These are phyloP conservation scores for Saccharomycopsis hybrid DNA, from an alignment of 1,139 yeast species.

Conservation along the genomic window DNA sequence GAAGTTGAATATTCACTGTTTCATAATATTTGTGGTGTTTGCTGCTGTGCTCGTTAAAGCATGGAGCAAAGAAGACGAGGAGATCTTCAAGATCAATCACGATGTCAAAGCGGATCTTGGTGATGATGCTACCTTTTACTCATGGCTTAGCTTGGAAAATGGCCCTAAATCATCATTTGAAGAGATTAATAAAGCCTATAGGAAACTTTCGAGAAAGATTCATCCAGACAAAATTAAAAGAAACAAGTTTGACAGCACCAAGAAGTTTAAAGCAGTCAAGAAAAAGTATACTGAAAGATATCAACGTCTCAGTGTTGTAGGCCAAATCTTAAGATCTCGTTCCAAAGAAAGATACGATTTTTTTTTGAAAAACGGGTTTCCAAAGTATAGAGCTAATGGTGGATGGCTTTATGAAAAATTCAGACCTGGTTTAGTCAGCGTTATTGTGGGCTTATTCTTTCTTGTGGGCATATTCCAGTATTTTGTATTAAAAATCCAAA, in stretches of 20 bases:
- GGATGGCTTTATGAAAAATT: conserved; percentile 48
- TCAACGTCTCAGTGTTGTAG: conserved; percentile 68
- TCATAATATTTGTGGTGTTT: background rate
- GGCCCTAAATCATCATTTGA: conserved; percentile 51
- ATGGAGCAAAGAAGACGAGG: conserved; percentile 63
- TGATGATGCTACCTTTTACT: conserved; percentile 56
- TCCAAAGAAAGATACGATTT: conserved; percentile 77
- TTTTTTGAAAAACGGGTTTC: conserved; percentile 80
- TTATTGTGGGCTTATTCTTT: conserved; percentile 43
- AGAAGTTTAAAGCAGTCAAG: conserved; percentile 27
- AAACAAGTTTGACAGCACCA: conserved; percentile 27
- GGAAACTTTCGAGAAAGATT: conserved; percentile 58
- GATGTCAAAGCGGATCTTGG: conserved; percentile 53
- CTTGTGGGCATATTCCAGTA: conserved; percentile 56
- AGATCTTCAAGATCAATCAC: conserved; percentile 70
- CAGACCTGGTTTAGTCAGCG: conserved; percentile 49
- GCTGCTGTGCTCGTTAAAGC: conserved; percentile 18
- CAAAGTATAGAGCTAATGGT: conserved; percentile 55
- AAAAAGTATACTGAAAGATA: conserved; percentile 47
- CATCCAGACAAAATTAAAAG: conserved; percentile 77
- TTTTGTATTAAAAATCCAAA: conserved; percentile 46
- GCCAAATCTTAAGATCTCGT: conserved; percentile 61
- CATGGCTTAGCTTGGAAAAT: conserved; percentile 48
- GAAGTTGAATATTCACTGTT: background rate
- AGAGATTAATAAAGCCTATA: conserved; percentile 70